Evolutionary conservation across 2,329 filamentous ascomycete genomes (phyloP).

Genomic region (Stachybotrys echinatus): DNA sequence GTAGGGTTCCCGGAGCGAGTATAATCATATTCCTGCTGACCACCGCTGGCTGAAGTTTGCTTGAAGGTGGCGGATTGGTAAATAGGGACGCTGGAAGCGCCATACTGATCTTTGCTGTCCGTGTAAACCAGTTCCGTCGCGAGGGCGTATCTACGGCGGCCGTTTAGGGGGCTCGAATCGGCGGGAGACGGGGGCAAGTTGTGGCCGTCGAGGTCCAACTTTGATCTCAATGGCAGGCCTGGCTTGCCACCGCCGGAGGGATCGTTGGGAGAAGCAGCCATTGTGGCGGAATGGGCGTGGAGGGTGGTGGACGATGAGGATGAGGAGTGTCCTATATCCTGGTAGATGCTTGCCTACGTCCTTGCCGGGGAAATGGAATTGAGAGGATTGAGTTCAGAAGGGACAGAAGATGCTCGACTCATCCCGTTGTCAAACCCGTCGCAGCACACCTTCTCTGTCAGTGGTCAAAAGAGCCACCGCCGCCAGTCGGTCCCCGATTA

Average conservation of each 20-base stretch:
- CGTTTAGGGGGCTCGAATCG: constrained; percentile 82
- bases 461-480: not conserved
- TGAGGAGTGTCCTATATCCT: not conserved
- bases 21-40: constrained; percentile 90
- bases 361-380: too few species aligned
- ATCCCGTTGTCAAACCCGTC: not conserved
- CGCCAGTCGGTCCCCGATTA: not conserved
- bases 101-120: constrained; percentile 94
- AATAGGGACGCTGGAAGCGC: constrained; percentile 91
- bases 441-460: not conserved
- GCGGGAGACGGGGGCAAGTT: constrained; percentile 86
- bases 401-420: not conserved
- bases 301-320: not conserved
- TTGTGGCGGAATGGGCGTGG: constrained; percentile 19
- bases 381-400: not conserved
- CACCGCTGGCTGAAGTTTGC: constrained; percentile 73
- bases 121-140: constrained; percentile 97
- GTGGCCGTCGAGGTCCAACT: constrained; percentile 75
- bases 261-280: constrained; percentile 14
- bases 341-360: too few species aligned
- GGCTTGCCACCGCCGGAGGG: constrained; percentile 21
- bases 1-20: constrained; percentile 97
- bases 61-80: constrained; percentile 99
- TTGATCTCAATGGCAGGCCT: constrained; percentile 43
- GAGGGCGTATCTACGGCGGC: constrained; percentile 78